These are phyloP conservation scores for Tulasnella sp. DNA, from an alignment of 768 basidiomycete species.

Conservation along the genomic window DNA sequence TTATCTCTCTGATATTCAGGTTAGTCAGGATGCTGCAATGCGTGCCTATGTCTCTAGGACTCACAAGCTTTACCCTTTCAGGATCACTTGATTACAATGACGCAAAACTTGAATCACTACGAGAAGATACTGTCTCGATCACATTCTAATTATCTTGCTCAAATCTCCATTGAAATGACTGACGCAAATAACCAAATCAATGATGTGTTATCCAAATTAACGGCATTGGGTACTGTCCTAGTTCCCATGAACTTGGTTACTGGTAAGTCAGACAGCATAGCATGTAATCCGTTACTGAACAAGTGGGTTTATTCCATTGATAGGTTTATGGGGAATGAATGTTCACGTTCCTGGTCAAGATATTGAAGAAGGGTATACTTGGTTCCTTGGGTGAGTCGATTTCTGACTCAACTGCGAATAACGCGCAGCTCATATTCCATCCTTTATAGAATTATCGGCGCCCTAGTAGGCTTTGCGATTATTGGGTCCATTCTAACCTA, in stretches of 20 bases:
- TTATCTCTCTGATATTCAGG: slow-evolving; percentile 90
- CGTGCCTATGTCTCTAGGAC: background rate
- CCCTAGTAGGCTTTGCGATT: slow-evolving; percentile 65
- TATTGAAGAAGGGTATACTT: slow-evolving; percentile 27
- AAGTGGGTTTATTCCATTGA: background rate
- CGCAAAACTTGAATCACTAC: slow-evolving; percentile 98
- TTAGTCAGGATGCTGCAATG: slow-evolving; percentile 20
- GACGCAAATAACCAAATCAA: slow-evolving; percentile 99
- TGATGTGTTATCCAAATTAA: slow-evolving; percentile 92
- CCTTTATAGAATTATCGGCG: slow-evolving; percentile 55
- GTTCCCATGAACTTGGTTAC: slow-evolving; percentile 97
- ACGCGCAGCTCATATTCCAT: background rate
- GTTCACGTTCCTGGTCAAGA: slow-evolving; percentile 88
- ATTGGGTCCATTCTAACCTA: slow-evolving; percentile 33
- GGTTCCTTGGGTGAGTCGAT: slow-evolving; percentile 6
- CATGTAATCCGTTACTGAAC: slow-evolving; percentile 16
- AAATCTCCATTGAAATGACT: slow-evolving; percentile 99
- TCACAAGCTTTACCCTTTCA: slow-evolving; percentile 20
- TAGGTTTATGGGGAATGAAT: slow-evolving; percentile 97
- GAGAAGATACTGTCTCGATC: slow-evolving; percentile 98
- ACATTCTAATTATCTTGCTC: slow-evolving; percentile 97
- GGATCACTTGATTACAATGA: slow-evolving; percentile 99
- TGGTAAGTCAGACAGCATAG: slow-evolving; percentile 33
- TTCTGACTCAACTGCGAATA: background rate
- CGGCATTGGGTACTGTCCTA: slow-evolving; percentile 92